Conservation (phyloP, 441 rosid genomes). For the Viola pubescens region DNA sequence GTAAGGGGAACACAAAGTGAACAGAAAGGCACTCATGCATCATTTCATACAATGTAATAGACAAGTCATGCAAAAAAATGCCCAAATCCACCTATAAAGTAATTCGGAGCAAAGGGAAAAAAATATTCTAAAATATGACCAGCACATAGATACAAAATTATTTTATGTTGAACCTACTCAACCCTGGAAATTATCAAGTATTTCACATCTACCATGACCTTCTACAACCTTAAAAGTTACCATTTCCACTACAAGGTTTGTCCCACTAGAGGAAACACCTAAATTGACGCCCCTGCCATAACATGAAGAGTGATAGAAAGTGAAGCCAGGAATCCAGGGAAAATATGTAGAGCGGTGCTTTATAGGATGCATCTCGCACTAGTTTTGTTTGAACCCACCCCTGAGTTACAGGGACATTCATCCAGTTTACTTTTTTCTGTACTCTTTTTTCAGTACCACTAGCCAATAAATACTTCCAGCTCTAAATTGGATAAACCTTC, state of each 20-base stretch:
- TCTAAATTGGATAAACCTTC: no score
- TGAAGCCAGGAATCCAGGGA: conserved; percentile 8
- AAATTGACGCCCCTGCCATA: conserved; percentile 10
- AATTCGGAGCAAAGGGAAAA: background rate
- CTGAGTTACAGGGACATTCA: no score
- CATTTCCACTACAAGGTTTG: conserved; percentile 8
- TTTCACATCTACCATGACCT: background rate
- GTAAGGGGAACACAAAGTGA: conserved; percentile 41
- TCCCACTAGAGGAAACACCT: conserved; percentile 10
- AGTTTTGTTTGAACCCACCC: no score
- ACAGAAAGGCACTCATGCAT: conserved; percentile 24
- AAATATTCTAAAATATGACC: background rate
- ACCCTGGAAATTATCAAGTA: background rate
- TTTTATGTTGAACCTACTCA: background rate
- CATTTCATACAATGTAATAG: background rate
- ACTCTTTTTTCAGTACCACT: no score
- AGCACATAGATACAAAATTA: background rate
- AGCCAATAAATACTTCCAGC: no score
- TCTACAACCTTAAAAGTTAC: conserved; percentile 9
- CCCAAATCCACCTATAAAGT: background rate
- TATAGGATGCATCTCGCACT: no score
- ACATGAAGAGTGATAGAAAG: conserved; percentile 13
- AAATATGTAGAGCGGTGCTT: no score
- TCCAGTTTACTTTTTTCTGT: no score
- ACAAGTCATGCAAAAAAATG: background rate